Conservation (phyloP, 345 rosid species). For the Pugionium dolabratum region DNA sequence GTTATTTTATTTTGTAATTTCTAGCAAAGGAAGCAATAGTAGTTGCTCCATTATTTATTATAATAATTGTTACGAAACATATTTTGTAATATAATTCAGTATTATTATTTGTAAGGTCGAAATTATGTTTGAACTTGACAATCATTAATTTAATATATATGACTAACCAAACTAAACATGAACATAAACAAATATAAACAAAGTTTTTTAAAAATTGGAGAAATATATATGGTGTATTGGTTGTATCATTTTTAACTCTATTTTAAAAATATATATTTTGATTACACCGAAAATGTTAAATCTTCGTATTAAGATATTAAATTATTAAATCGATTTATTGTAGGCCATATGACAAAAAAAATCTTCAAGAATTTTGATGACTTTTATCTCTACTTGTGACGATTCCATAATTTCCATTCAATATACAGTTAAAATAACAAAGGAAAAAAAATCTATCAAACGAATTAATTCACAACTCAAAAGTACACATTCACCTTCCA, state of each 20-base stretch:
- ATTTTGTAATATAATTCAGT: too few species aligned
- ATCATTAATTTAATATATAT: neutral
- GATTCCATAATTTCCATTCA: neutral
- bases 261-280: too few species aligned
- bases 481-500: conserved; percentile 30
- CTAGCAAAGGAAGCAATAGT: neutral
- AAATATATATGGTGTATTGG: too few species aligned
- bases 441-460: neutral
- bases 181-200: neutral
- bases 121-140: neutral
- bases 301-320: too few species aligned
- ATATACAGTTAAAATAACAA: neutral
- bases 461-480: conserved; percentile 25
- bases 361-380: neutral
- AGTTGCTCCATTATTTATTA: neutral
- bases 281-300: too few species aligned
- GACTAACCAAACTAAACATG: neutral
- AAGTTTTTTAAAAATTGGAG: too few species aligned
- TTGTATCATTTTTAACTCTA: too few species aligned
- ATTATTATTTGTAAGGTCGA: neutral
- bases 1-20: neutral
- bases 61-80: neutral
- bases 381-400: neutral
- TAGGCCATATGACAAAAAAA: too few species aligned
- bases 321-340: too few species aligned